A percentile compares a stretch with the other conserved stretches of the same genome.
Conservation (phyloP, 805 yeast species). For the Barnettozyma wickerhamii region DNA sequence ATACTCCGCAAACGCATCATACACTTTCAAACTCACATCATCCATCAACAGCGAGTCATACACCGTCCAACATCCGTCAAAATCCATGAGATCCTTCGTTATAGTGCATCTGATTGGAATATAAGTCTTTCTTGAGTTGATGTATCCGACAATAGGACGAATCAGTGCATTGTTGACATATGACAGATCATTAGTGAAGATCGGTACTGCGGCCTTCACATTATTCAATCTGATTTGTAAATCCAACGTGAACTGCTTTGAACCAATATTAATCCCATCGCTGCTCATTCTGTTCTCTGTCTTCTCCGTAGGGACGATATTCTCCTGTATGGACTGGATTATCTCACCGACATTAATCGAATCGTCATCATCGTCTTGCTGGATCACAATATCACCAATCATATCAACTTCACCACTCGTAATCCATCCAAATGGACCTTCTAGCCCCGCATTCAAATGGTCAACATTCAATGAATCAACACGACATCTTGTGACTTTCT, state of each 20-base stretch:
- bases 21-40: conserved; percentile 83
- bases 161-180: conserved; percentile 89
- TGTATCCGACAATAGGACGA: conserved; percentile 92
- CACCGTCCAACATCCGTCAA: conserved; percentile 95
- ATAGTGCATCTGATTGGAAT: conserved; percentile 84
- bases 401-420: conserved; percentile 88
- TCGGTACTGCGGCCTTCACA: conserved; percentile 85
- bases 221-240: conserved; percentile 75
- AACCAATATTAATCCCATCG: conserved; percentile 3
- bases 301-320: conserved; percentile 22
- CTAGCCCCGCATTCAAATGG: conserved; percentile 83
- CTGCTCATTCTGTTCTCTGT: conserved; percentile 4
- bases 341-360: conserved; percentile 45
- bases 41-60: conserved; percentile 90
- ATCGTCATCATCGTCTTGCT: conserved; percentile 53
- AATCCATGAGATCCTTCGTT: conserved; percentile 73
- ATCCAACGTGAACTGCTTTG: conserved; percentile 67
- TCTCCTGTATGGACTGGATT: conserved; percentile 42
- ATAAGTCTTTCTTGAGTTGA: conserved; percentile 83
- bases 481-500: conserved; percentile 68
- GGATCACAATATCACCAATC: conserved; percentile 85
- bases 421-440: conserved; percentile 98
- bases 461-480: conserved; percentile 84
- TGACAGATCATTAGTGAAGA: conserved; percentile 82
- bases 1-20: conserved; percentile 84